Evolutionary conservation across 2,329 filamentous ascomycete species (phyloP).

Genomic region (Penicillium sp.): DNA sequence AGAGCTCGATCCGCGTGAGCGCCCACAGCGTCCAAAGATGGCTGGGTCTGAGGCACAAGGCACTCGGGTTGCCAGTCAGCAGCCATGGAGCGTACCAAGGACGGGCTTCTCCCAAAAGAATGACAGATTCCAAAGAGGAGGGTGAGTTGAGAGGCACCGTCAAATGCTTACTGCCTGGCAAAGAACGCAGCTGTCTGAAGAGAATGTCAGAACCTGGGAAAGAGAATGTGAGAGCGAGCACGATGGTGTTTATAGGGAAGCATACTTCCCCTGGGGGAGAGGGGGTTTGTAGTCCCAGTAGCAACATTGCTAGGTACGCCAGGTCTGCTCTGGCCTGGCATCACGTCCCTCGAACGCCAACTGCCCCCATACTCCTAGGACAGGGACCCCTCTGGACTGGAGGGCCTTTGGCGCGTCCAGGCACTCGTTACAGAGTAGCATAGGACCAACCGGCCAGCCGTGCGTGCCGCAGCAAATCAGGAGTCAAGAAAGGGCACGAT

Average conservation of each 20-base stretch:
- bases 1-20: constrained; percentile 44
- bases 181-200: constrained; percentile 45
- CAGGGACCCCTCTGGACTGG: constrained; percentile 33
- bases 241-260: constrained; percentile 48
- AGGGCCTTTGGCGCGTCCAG: constrained; percentile 35
- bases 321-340: constrained; percentile 38
- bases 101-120: constrained; percentile 44
- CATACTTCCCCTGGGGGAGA: constrained; percentile 37
- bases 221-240: constrained; percentile 50
- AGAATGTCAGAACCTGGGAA: constrained; percentile 49
- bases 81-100: constrained; percentile 44
- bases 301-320: constrained; percentile 39
- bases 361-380: constrained; percentile 35
- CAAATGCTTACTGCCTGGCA: constrained; percentile 45
- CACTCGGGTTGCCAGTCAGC: constrained; percentile 47
- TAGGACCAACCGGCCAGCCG: constrained; percentile 30
- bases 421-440: constrained; percentile 32
- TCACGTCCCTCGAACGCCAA: constrained; percentile 43
- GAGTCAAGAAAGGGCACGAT: constrained; percentile 40
- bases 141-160: constrained; percentile 36
- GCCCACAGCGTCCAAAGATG: constrained; percentile 41
- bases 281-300: constrained; percentile 36
- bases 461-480: constrained; percentile 47
- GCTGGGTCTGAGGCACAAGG: constrained; percentile 43
- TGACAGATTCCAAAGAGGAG: constrained; percentile 45